Percentiles rank a stretch among this genome's conserved stretches.
Evolutionary conservation across 331 rosid species (phyloP).

Genomic region (Phaseolus coccineus): DNA sequence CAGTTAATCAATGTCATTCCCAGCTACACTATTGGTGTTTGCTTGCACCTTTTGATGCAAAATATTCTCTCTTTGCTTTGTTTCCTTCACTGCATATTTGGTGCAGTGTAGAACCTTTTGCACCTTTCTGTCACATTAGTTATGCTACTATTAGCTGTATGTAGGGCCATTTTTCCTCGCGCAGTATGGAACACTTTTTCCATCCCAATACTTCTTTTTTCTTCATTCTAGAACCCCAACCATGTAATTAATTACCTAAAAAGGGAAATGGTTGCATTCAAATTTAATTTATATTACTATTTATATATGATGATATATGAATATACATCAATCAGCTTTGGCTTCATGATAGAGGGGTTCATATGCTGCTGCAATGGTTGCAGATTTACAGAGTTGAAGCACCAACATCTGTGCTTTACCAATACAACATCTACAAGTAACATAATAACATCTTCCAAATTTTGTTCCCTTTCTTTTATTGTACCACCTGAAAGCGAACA

Average conservation of each 20-base stretch:
- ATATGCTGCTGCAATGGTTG: constrained; percentile 19
- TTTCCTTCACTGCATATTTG: constrained; percentile 40
- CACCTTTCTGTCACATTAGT: not conserved
- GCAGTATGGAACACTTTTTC: constrained; percentile 36
- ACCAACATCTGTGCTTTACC: constrained; percentile 16
- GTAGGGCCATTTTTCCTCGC: constrained; percentile 28
- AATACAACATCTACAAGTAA: constrained; percentile 33
- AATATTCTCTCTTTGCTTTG: constrained; percentile 43
- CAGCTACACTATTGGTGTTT: constrained; percentile 39
- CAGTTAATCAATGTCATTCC: constrained; percentile 25
- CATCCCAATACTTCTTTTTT: not conserved
- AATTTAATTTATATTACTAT: constrained; percentile 7
- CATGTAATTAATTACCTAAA: not conserved
- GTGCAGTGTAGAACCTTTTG: not conserved
- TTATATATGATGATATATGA: constrained; percentile 24
- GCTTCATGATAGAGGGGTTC: not conserved
- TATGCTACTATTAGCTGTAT: constrained; percentile 24
- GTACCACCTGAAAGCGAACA: constrained; percentile 37
- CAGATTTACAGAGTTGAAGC: constrained; percentile 43
- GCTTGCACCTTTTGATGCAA: constrained; percentile 50
- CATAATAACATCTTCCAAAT: constrained; percentile 10
- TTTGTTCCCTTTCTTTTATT: constrained; percentile 33
- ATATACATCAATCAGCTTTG: constrained; percentile 29
- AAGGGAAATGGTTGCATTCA: not conserved
- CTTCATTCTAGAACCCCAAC: not conserved